Evolutionary conservation across 371 early-diverging fungal species (phyloP).

Genomic region (Lichtheimia hyalospora): DNA sequence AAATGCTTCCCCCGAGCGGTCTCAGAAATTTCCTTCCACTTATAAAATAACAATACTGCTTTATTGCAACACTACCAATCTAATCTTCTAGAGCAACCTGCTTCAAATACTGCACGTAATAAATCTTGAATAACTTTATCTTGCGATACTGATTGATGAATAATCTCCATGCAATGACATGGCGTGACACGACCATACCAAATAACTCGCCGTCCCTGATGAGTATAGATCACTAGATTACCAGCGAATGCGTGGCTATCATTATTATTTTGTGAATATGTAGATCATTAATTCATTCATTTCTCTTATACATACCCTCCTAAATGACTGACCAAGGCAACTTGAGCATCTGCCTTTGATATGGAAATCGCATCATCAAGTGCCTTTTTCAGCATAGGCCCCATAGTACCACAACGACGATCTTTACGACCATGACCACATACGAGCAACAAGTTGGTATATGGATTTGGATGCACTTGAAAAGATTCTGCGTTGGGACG

Average conservation of each 20-base stretch:
- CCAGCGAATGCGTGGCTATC: slow-evolving; percentile 44
- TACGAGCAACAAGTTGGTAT: slow-evolving; percentile 23
- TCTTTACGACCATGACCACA: slow-evolving; percentile 43
- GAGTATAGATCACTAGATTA: slow-evolving; percentile 37
- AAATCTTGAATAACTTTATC: slow-evolving; percentile 31
- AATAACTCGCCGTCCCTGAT: slow-evolving; percentile 37
- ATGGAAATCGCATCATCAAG: slow-evolving; percentile 22
- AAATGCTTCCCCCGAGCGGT: too few species aligned
- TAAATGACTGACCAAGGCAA: slow-evolving; percentile 37
- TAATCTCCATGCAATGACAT: slow-evolving; percentile 35
- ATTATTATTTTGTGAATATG: not conserved
- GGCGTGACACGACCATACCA: slow-evolving; percentile 48
- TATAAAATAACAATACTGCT: not conserved
- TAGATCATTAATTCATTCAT: not conserved
- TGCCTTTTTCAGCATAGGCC: slow-evolving; percentile 29
- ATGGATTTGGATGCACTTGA: slow-evolving; percentile 25
- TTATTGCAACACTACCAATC: not conserved
- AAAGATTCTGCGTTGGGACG: slow-evolving; percentile 24
- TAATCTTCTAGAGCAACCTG: slow-evolving; percentile 11
- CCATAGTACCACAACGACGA: slow-evolving; percentile 38
- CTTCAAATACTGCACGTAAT: slow-evolving; percentile 38
- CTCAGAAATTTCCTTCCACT: too few species aligned
- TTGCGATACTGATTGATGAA: slow-evolving; percentile 27
- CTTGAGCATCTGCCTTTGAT: slow-evolving; percentile 6
- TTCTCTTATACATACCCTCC: slow-evolving; percentile 24